phyloP scores from a whole-genome alignment of 2,329 filamentous ascomycete genomes.

The Scedosporium boydii region DNA sequence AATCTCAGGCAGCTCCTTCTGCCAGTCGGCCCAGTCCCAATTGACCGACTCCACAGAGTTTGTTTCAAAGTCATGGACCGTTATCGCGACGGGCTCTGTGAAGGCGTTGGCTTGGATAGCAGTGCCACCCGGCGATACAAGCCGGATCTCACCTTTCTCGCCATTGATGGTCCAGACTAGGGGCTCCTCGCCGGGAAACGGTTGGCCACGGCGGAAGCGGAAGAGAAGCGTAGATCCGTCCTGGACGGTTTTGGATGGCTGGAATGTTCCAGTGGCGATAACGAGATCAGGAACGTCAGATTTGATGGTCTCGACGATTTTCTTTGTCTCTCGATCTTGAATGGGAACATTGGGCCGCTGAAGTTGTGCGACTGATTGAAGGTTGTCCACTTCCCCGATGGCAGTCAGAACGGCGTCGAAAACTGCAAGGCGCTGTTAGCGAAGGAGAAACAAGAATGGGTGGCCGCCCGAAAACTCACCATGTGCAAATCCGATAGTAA shows the following conservation, averaged over 20 bases:
- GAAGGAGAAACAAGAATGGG: too few relatives aligned
- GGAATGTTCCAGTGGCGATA: constrained; percentile 24
- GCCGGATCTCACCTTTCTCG: constrained; percentile 38
- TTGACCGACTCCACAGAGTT: neutral
- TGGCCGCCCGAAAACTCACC: constrained; percentile 30
- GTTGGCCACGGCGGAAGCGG: constrained; percentile 36
- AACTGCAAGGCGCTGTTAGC: neutral
- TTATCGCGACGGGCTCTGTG: neutral
- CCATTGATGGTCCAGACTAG: constrained; percentile 42
- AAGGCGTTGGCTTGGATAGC: constrained; percentile 8
- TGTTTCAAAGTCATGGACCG: neutral
- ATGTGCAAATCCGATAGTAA: constrained; percentile 33
- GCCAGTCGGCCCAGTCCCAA: neutral
- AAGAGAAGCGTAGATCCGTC: constrained; percentile 30
- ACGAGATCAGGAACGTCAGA: constrained; percentile 36
- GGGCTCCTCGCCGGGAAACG: constrained; percentile 35
- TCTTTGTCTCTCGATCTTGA: constrained; percentile 18
- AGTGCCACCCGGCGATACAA: constrained; percentile 21
- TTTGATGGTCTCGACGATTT: constrained; percentile 20
- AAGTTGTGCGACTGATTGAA: constrained; percentile 12
- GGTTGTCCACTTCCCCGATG: neutral
- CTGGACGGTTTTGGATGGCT: constrained; percentile 13
- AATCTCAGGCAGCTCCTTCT: neutral
- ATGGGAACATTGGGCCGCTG: constrained; percentile 31
- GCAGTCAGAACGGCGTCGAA: neutral